A percentile compares a stretch with the other conserved stretches of the same genome.
Conservation (phyloP, 1,284 basidiomycete species). For the Stygiomarasmius scandens region DNA sequence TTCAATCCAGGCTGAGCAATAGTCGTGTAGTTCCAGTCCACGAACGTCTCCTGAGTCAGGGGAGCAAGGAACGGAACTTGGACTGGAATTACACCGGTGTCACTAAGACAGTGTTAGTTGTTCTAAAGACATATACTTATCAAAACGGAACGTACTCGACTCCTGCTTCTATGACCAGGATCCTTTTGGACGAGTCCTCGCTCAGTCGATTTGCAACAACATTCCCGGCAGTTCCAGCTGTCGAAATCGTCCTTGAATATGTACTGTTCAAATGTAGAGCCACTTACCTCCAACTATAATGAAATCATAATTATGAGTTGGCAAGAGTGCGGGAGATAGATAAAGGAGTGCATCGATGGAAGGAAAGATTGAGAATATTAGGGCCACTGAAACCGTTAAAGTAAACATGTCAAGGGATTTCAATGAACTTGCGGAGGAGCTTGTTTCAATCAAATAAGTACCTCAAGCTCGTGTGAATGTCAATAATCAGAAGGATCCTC, state of each 20-base stretch:
- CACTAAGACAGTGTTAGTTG: background rate
- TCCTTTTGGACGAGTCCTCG: conserved; percentile 18
- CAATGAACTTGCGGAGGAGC: no score
- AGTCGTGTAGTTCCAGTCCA: conserved; percentile 41
- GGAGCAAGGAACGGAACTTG: conserved; percentile 26
- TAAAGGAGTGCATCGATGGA: no score
- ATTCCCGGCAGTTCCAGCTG: conserved; percentile 26
- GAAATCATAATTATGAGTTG: conserved; percentile 28
- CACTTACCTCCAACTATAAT: conserved; percentile 33
- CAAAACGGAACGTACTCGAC: conserved; percentile 8
- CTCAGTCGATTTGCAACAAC: conserved; percentile 22
- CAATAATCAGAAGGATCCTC: no score
- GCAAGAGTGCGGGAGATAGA: no score
- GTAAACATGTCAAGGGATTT: no score
- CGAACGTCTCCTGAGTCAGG: conserved; percentile 6
- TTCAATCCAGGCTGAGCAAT: conserved; percentile 33
- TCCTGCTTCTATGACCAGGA: conserved; percentile 25
- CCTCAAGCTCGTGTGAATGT: no score
- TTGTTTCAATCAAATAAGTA: no score
- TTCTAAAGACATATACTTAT: conserved; percentile 16
- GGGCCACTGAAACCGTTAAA: no score
- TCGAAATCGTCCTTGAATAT: conserved; percentile 26
- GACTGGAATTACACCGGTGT: conserved; percentile 2
- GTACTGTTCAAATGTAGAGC: background rate
- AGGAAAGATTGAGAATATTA: no score